These are phyloP conservation scores for Delphinella strobiligena DNA, from an alignment of 2,329 filamentous ascomycete genomes.

Conservation along the genomic window DNA sequence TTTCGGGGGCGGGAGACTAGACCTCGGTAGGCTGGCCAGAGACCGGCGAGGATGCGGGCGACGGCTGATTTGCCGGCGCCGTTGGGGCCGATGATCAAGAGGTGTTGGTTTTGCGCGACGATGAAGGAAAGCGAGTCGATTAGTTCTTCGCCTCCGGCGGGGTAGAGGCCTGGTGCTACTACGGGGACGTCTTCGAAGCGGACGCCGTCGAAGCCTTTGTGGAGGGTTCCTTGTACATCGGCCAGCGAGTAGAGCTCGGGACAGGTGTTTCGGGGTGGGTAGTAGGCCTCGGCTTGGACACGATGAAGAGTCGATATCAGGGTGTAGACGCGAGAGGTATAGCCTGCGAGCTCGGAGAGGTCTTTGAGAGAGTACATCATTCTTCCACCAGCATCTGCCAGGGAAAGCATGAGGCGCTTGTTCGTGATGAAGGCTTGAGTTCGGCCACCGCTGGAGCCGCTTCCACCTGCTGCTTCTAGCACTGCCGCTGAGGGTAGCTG, in stretches of 20 bases:
- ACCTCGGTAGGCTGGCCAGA: conserved; percentile 94
- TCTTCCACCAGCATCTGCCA: conserved; percentile 87
- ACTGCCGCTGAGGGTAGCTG: conserved; percentile 3
- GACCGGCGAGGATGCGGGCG: conserved; percentile 71
- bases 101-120: conserved; percentile 79
- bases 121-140: conserved; percentile 82
- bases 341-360: conserved; percentile 84
- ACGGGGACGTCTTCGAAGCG: conserved; percentile 87
- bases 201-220: conserved; percentile 90
- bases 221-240: conserved; percentile 85
- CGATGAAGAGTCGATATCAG: conserved; percentile 89
- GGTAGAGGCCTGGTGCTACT: conserved; percentile 78
- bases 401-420: conserved; percentile 92
- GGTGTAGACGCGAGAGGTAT: conserved; percentile 92
- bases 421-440: conserved; percentile 99
- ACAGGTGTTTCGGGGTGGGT: conserved; percentile 50
- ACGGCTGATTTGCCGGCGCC: conserved; percentile 90
- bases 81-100: conserved; percentile 89
- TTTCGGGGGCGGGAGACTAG: conserved; percentile 76
- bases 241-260: conserved; percentile 79
- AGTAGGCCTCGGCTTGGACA: conserved; percentile 83
- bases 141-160: conserved; percentile 82
- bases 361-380: conserved; percentile 99
- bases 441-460: conserved; percentile 43
- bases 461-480: conserved; percentile 3